Conservation (phyloP, 225 moss, liverwort and hornwort genomes). For the Polytrichum commune region DNA sequence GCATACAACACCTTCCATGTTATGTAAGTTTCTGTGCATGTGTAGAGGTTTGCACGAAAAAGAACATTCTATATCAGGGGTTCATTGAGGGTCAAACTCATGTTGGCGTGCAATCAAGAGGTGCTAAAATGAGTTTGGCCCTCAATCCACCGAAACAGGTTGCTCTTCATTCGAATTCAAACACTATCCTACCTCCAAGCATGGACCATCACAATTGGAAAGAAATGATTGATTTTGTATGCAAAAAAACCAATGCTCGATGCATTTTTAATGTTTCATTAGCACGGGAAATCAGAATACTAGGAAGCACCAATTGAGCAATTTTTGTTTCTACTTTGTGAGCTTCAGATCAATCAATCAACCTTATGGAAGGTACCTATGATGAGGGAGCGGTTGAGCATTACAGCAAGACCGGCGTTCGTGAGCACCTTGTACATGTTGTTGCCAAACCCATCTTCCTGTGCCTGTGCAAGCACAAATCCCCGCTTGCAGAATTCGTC, state of each 20-base stretch:
- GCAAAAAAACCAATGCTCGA: not conserved
- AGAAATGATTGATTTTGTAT: too few relatives aligned
- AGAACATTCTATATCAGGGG: too few relatives aligned
- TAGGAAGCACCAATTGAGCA: not conserved
- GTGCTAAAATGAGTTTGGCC: too few relatives aligned
- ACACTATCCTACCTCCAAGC: too few relatives aligned
- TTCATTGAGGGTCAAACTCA: too few relatives aligned
- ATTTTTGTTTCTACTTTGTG: not conserved
- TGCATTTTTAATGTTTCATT: not conserved
- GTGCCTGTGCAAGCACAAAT: conserved; percentile 54
- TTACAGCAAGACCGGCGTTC: conserved; percentile 65
- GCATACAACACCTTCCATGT: too few relatives aligned
- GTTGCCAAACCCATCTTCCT: conserved; percentile 75
- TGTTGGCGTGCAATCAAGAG: too few relatives aligned
- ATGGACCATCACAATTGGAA: too few relatives aligned
- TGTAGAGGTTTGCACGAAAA: too few relatives aligned
- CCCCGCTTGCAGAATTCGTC: conserved; percentile 49
- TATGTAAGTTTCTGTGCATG: too few relatives aligned
- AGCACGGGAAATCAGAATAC: not conserved
- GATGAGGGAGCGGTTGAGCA: conserved; percentile 81
- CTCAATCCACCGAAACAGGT: too few relatives aligned
- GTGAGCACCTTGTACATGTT: conserved; percentile 85
- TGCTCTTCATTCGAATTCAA: too few relatives aligned
- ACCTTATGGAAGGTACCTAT: conserved; percentile 40
- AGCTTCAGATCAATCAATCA: not conserved